Evolutionary conservation across 345 rosid species (phyloP), one percentile per base, ranked within the genome.

Genomic region (Salix exigua): DNA sequence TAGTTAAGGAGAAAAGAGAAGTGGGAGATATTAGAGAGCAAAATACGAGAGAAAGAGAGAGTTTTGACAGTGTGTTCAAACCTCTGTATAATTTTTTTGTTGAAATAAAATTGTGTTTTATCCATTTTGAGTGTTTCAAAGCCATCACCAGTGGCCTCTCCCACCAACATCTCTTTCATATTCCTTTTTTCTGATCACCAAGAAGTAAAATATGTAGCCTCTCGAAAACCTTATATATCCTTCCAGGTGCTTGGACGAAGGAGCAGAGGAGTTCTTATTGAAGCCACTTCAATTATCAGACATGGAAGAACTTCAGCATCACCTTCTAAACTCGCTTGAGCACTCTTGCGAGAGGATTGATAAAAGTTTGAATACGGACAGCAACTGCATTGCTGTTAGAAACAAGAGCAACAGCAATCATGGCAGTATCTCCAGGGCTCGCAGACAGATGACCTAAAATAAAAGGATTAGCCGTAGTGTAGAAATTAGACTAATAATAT

Each of bases 181-280:
- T 73, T 25, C 10, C 38, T 11, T 18, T 26, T 26, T 16, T 33
- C 25, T 40, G 8, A 21, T 53, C 25, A 7, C 0, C 18, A 18
- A 30, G 5, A 44, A 53, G 16, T 18, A 2, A 25, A 6, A 26
- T 7, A 67, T 21, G 28, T 0, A 44, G 60, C 18, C 61, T 4
- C 30, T 12, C 42, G 30, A 51, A 44, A 25, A 14, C 17, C 2
- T 70, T 48, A 50, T 75, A 1, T 37, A n/a, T 12, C 60, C 25
- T 6, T 25, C 10, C 19, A 87, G 90, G 86, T 89, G 92, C 78
- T 66, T 89, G 78, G 91, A 88, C 73, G 89, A 64, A 77, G 92
- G 92, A 78, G 92, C 92, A 2, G 84, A 89, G 70, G 88, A 87
- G 72, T 89, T 89, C 75, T 58, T 89, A 40, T 64, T 88, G 81